Base-by-base conservation (phyloP, 352 stramenopile species). In the Globisporangium nagaii region DNA sequence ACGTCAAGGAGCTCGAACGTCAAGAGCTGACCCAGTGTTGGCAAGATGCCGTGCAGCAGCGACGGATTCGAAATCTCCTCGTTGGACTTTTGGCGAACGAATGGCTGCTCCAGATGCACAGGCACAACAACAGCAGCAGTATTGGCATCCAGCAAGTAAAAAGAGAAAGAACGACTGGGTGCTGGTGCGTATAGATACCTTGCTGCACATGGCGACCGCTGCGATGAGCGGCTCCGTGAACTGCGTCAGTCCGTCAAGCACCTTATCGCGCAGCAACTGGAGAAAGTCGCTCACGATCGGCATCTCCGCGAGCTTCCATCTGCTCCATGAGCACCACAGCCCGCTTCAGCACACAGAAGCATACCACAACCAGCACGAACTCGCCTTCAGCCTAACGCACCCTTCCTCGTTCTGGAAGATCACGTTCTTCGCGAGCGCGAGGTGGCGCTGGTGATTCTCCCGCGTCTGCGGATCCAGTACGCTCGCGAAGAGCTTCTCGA, bases 401-500 rank as follows among this genome's bases (percentile, higher is more conserved):
- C 83, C 83, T 1, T 60, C 48, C 50, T 87, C 79, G 53, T 88
- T 87, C 36, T 79, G 75, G 51, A 84, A 86, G 25, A 91, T 61
- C n/a, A 89, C 70, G 32, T 88, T 82, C 65, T 90, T 87, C 30
- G 79, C 73, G 24, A 92, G 68, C 20, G 84, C 84, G 43, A 90
- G 65, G 32, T 93, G 79, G 28, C 81, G 68, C 41, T 74, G 72
- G 55, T 89, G 76, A 22, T 84, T 73, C 4, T 75, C 70, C n/a
- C 57, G 58, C 19, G 81, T 90, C 71, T 91, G 75, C 10, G 66
- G 76, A 44, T 91, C 78, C 11, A 42, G 46, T 24, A 86, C 63
- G 1, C 75, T 82, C 25, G 57, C 60, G 40, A 89, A 89, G 39
- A 91, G 68, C 65, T 89, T 91, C 30, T 71, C 58, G 59, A 91